These are phyloP conservation scores for Phycomyces nitens DNA, from an alignment of 192 early-diverging fungal species.

Conservation along the genomic window DNA sequence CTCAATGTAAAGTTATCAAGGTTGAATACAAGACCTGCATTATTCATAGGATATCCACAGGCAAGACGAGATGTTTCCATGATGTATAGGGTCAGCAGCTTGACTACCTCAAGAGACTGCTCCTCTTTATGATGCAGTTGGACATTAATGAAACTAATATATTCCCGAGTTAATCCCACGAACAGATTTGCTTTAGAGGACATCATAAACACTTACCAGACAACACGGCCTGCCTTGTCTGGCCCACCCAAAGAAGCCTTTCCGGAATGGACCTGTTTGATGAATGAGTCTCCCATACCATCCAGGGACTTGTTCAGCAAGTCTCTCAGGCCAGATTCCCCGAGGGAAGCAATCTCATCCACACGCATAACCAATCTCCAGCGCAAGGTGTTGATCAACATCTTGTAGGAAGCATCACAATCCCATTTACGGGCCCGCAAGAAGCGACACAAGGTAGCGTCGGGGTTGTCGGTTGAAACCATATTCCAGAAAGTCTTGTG, in stretches of 20 bases:
- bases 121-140: constrained; percentile 51
- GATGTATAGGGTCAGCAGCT: constrained; percentile 65
- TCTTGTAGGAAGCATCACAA: constrained; percentile 63
- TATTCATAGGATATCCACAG: constrained; percentile 63
- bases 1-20: constrained; percentile 67
- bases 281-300: constrained; percentile 24
- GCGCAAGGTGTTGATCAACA: constrained; percentile 65
- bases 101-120: constrained; percentile 61
- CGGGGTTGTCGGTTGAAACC: constrained; percentile 64
- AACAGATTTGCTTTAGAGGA: background rate
- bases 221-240: constrained; percentile 45
- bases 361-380: constrained; percentile 65
- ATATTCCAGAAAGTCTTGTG: constrained; percentile 62
- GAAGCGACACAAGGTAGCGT: constrained; percentile 74
- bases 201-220: constrained; percentile 41
- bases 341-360: constrained; percentile 42
- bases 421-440: constrained; percentile 90
- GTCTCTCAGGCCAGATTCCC: constrained; percentile 38
- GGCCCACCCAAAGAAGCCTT: constrained; percentile 51
- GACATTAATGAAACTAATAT: constrained; percentile 48
- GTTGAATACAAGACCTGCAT: constrained; percentile 75
- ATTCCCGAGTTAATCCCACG: background rate
- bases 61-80: constrained; percentile 72
- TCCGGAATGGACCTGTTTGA: constrained; percentile 41
- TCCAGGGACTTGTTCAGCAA: constrained; percentile 38